A percentile compares a stretch with the other conserved stretches of the same genome.
Conservation (phyloP, 768 basidiomycete genomes). For the Stropharia rugosoannulata region DNA sequence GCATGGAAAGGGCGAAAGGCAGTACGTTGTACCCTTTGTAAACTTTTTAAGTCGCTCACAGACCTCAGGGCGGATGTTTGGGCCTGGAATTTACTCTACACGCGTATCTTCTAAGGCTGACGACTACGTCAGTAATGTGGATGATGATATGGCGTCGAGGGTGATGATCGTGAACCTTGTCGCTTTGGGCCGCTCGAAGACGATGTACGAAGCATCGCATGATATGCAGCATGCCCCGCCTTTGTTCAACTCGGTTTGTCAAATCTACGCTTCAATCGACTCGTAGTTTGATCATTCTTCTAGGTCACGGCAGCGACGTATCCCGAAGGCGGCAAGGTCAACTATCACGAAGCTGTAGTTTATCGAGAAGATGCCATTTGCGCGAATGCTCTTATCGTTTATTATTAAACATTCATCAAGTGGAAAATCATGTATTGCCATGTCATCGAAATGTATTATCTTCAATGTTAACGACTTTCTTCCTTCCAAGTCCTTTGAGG, state of each 20-base stretch:
- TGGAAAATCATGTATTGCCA: too few species aligned
- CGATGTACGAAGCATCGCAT: constrained; percentile 23
- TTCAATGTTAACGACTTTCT: too few species aligned
- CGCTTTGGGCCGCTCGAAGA: constrained; percentile 25
- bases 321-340: constrained; percentile 25
- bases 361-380: constrained; percentile 31
- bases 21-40: constrained; percentile 6
- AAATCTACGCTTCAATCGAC: not conserved
- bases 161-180: constrained; percentile 30
- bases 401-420: not conserved
- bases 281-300: not conserved
- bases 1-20: constrained; percentile 27
- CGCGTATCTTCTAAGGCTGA: constrained; percentile 27
- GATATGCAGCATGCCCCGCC: constrained; percentile 28
- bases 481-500: too few species aligned
- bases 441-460: too few species aligned
- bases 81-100: constrained; percentile 29
- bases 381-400: constrained; percentile 25
- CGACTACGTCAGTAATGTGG: constrained; percentile 17
- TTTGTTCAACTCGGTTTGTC: constrained; percentile 25
- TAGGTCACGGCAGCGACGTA: constrained; percentile 27
- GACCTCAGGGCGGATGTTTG: constrained; percentile 25
- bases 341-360: constrained; percentile 28
- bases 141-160: constrained; percentile 10
- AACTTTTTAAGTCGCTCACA: not conserved